Percentiles rank a stretch among this genome's conserved stretches.
phyloP scores from a whole-genome alignment of 257 asterid genomes.

The Solanum appendiculatum region DNA sequence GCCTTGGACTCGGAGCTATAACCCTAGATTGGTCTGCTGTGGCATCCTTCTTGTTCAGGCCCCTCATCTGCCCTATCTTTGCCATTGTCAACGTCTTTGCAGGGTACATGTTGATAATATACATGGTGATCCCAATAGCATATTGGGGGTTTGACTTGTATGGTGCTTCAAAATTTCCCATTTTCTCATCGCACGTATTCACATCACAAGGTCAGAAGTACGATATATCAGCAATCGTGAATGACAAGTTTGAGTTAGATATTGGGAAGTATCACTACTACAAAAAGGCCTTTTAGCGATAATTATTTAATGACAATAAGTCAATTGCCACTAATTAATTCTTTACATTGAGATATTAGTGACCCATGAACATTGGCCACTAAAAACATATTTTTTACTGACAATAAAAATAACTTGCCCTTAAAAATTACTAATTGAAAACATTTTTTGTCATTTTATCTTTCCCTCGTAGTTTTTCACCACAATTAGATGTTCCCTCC shows the following conservation, averaged over 20 bases:
- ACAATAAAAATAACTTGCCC: too few species aligned
- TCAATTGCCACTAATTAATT: too few species aligned
- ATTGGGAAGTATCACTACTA: slow-evolving; percentile 20
- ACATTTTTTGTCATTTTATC: too few species aligned
- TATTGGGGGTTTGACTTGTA: slow-evolving; percentile 80
- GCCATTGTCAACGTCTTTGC: slow-evolving; percentile 59
- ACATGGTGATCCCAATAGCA: slow-evolving; percentile 49
- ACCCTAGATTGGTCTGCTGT: slow-evolving; percentile 77
- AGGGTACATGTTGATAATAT: slow-evolving; percentile 58
- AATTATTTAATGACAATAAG: too few species aligned
- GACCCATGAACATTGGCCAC: too few species aligned
- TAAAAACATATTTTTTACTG: too few species aligned
- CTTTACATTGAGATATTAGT: too few species aligned
- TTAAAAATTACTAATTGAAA: too few species aligned
- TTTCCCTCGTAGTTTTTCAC: too few species aligned
- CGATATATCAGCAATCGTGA: slow-evolving; percentile 66
- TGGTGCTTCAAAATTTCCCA: slow-evolving; percentile 61
- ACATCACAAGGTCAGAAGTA: slow-evolving; percentile 70
- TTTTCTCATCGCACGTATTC: slow-evolving; percentile 80
- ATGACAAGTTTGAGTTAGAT: slow-evolving; percentile 73
- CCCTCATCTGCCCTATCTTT: slow-evolving; percentile 79
- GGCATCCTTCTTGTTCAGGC: slow-evolving; percentile 76
- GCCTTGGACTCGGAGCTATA: slow-evolving; percentile 77
- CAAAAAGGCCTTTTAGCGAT: too few species aligned
- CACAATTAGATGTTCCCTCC: too few species aligned